Conservation (phyloP, 2,329 filamentous ascomycete genomes). For the Sporothrix euskadiensis region DNA sequence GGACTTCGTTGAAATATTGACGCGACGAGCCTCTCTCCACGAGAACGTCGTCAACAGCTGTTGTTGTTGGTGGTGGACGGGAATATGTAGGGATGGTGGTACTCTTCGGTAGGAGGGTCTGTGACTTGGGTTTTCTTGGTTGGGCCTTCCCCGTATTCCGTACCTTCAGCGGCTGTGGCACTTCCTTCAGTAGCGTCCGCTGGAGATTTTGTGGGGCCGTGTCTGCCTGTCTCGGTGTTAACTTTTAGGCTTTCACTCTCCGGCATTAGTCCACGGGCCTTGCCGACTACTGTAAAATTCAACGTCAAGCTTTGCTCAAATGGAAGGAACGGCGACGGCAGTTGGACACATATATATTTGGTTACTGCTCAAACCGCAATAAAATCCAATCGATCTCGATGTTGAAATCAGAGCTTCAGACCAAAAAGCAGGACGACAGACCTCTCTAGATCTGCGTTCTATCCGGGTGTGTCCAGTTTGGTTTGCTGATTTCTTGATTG, state of each 20-base stretch:
- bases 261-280: neutral
- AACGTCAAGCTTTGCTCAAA: neutral
- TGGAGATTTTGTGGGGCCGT: no score
- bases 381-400: no score
- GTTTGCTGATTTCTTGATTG: neutral
- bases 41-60: neutral
- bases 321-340: neutral
- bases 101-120: no score
- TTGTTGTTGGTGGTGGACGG: neutral
- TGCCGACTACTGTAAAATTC: neutral
- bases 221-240: neutral
- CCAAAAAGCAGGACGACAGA: neutral
- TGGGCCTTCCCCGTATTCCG: neutral
- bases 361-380: no score
- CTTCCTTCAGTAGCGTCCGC: neutral
- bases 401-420: no score
- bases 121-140: neutral
- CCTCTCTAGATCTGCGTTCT: no score
- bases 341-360: neutral
- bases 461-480: no score
- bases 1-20: conserved; percentile 10
- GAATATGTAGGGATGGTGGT: neutral
- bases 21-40: conserved; percentile 8
- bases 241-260: neutral
- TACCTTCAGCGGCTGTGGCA: neutral